Evolutionary conservation across 73 alveolate species (phyloP), one percentile per base, ranked within the genome.

Genomic region (Tetrahymena borealis): DNA sequence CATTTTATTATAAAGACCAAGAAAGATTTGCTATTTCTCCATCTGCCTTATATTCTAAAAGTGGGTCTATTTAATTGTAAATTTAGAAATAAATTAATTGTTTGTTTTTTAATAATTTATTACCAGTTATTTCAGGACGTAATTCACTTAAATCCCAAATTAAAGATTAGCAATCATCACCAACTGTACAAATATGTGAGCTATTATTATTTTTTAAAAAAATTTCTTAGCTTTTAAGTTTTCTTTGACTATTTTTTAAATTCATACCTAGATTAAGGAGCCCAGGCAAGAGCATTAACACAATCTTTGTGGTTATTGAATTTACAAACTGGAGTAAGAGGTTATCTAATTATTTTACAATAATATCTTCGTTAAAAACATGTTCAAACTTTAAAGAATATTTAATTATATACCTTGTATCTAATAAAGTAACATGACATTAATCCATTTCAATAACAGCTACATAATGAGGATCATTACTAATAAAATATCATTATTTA

Each of bases 211-310:
- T 7, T 39, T 60, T 60, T 60, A 60, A 5, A 20, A 8, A 15
- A 40, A 40, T 15, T 40, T 40, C n/a, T n/a, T n/a, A n/a, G n/a
- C n/a, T 40, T 40, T 40, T 40, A 41, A 41, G 33, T 41, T 10
- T 41, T 18, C 16, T 41, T 41, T 41, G 78, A 20, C 11, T 41
- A 0, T 4, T 41, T 41, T 31, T 18, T 39, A 39, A 9, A 39
- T 9, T 9, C 12, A 39, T 39, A 39, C 85, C 85, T 60, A 60
- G 98, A 96, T 92, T 97, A 97, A 77, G 99, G 99, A 32, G 99
- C 99, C 99, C 99, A 98, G 4, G 99, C 98, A 33, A 98, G 94
- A 24, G 99, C 97, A 94, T 98, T 98, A 7, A 98, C 99, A 92
- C 97, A 96, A 35, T 94, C 96, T 78, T 97, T 97, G 95, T 98